Conservation (phyloP, 371 early-diverging fungal species). For the Mucor indicus region DNA sequence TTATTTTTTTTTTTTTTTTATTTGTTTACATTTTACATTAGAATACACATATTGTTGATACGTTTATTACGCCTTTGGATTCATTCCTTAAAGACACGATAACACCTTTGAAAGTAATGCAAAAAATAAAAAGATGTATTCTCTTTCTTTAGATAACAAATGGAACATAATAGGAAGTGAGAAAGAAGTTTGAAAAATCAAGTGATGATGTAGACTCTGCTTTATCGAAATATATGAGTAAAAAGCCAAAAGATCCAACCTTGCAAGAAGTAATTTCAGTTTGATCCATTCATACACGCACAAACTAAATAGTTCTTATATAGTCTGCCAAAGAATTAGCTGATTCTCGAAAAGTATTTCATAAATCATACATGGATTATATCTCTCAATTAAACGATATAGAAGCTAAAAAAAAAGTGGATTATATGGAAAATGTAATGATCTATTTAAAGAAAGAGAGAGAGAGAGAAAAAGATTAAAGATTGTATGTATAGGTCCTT, state of each 20-base stretch:
- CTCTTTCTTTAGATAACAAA: neutral
- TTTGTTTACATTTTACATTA: slow-evolving; percentile 8
- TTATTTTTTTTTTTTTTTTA: neutral
- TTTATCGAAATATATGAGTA: slow-evolving; percentile 60
- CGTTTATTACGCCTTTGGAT: slow-evolving; percentile 66
- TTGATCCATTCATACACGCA: neutral
- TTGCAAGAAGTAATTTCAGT: slow-evolving; percentile 48
- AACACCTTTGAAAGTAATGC: slow-evolving; percentile 54
- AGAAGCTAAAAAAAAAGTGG: slow-evolving; percentile 66
- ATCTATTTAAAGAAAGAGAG: neutral
- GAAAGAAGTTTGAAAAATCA: slow-evolving; percentile 60
- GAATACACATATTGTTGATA: slow-evolving; percentile 62
- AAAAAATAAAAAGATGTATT: neutral
- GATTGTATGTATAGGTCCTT: slow-evolving; percentile 38
- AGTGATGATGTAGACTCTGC: slow-evolving; percentile 67
- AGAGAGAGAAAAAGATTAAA: too few relatives aligned
- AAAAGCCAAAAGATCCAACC: slow-evolving; percentile 56
- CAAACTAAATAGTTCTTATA: neutral
- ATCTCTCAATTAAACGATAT: slow-evolving; percentile 64
- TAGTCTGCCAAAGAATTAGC: slow-evolving; percentile 61
- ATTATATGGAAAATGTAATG: slow-evolving; percentile 73
- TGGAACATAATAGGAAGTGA: slow-evolving; percentile 46
- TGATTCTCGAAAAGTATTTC: slow-evolving; percentile 58
- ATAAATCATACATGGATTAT: slow-evolving; percentile 66
- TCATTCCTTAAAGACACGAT: slow-evolving; percentile 57